Base-by-base conservation (phyloP, 2,329 filamentous ascomycete species). In the Ceratocystis eucalypticola region DNA sequence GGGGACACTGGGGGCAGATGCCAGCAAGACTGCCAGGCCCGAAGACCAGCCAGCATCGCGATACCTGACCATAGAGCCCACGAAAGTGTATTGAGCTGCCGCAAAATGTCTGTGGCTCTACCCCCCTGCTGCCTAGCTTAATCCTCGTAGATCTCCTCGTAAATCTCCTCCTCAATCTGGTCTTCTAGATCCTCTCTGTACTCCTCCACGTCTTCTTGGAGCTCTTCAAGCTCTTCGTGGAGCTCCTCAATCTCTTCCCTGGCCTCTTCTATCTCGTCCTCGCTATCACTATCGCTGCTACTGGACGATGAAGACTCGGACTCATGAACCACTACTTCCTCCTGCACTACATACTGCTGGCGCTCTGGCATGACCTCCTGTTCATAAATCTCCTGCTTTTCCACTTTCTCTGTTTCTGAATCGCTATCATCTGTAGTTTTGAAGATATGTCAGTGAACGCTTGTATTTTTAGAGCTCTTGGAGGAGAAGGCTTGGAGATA, bases 91-190 rank as follows among this genome's bases (percentile, higher is more conserved):
- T 53, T 20, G 7, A 20, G n/a, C 22, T 20, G 15, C 25, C 6
- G 53, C 25, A 25, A 7, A 5, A 1, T 57, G 22, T 57, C 22
- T 20, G 48, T 3, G 30, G 28, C 10, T 15, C 10, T 10, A 28
- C 22, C 15, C 12, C 17, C 28, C n/a, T 12, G 25, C n/a, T 41
- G 20, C 71, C 72, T 71, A 73, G 45, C 78, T 1, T 71, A 72
- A 64, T 79, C 79, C 69, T 80, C 78, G 63, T 80, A 79, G 62
- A 77, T 77, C 71, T 83, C 80, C 61, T 79, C 74, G 66, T 81
- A 80, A 5, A 46, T 50, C 50, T 64, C 61, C 22, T 68, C 67
- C 7, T 57, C 53, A n/a, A 57, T 57, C 22, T 65, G 55, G 71
- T 79, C 79, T 70, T 80, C 73, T 65, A 79, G 70, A 1, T 80